A percentile compares a stretch with the other conserved stretches of the same genome.
These are phyloP conservation scores for Suillus subluteus DNA, from an alignment of 768 basidiomycete species.

Conservation along the genomic window DNA sequence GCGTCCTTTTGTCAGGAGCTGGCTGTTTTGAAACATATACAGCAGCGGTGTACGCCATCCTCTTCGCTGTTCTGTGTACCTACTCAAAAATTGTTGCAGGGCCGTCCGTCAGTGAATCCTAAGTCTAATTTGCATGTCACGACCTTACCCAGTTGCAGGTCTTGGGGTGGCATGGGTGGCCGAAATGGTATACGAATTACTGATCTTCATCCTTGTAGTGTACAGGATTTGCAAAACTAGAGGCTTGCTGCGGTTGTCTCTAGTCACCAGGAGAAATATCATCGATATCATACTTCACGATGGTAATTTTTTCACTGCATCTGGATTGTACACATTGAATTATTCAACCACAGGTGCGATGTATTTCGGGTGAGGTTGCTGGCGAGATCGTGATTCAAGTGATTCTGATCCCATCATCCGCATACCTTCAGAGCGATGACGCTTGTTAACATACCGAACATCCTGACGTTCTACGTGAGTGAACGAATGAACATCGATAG, in stretches of 20 bases:
- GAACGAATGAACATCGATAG: not conserved
- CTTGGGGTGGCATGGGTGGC: not conserved
- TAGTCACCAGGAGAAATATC: not conserved
- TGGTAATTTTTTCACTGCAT: not conserved
- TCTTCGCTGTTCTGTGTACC: conserved; percentile 40
- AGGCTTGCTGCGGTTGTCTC: not conserved
- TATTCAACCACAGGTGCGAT: not conserved
- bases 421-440: conserved; percentile 51
- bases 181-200: not conserved
- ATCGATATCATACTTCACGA: not conserved
- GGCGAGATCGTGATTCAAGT: conserved; percentile 7
- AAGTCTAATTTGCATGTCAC: not conserved
- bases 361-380: not conserved
- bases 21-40: conserved; percentile 31
- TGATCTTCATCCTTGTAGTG: not conserved
- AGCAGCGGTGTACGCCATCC: conserved; percentile 16
- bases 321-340: not conserved
- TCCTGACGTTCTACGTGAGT: conserved; percentile 42
- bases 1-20: conserved; percentile 29
- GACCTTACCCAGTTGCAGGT: not conserved
- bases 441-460: conserved; percentile 52
- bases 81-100: not conserved
- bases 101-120: not conserved
- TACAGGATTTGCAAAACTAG: not conserved
- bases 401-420: not conserved